These are phyloP conservation scores for Cladosporium sp. DNA, from an alignment of 2,329 filamentous ascomycete genomes.

Conservation along the genomic window DNA sequence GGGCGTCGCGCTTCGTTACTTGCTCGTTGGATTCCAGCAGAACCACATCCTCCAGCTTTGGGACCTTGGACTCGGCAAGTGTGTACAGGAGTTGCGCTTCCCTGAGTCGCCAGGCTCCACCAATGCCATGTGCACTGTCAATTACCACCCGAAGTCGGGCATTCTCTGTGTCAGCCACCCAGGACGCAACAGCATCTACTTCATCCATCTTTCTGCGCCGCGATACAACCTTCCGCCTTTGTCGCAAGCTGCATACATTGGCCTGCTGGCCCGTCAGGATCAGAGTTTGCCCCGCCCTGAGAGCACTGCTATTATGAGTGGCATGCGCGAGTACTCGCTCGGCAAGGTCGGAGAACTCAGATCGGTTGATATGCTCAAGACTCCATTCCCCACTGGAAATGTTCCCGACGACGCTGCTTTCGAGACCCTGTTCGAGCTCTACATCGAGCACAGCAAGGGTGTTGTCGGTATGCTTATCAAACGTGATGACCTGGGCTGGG, in stretches of 20 bases:
- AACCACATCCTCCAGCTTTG: slow-evolving; percentile 98
- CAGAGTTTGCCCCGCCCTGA: slow-evolving; percentile 75
- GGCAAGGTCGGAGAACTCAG: slow-evolving; percentile 79
- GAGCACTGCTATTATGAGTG: slow-evolving; percentile 94
- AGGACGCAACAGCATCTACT: slow-evolving; percentile 95
- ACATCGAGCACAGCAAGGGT: slow-evolving; percentile 95
- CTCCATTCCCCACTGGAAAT: slow-evolving; percentile 55
- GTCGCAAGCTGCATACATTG: slow-evolving; percentile 83
- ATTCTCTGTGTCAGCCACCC: slow-evolving; percentile 95
- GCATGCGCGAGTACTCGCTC: slow-evolving; percentile 91
- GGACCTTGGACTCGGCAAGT: slow-evolving; percentile 92
- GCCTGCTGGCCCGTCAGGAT: slow-evolving; percentile 70
- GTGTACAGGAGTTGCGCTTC: slow-evolving; percentile 94
- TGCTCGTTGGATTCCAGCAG: slow-evolving; percentile 97
- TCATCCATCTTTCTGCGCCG: slow-evolving; percentile 89
- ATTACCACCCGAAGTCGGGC: slow-evolving; percentile 86
- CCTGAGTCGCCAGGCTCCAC: slow-evolving; percentile 78
- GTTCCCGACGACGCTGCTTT: slow-evolving; percentile 65
- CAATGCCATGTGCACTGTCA: slow-evolving; percentile 95
- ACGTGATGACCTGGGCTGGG: slow-evolving; percentile 88
- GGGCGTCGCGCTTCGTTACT: slow-evolving; percentile 83
- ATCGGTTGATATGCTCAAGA: slow-evolving; percentile 82
- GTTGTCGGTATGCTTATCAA: slow-evolving; percentile 86
- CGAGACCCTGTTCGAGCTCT: slow-evolving; percentile 82
- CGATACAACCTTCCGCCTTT: slow-evolving; percentile 79